Base-by-base conservation (phyloP, 306 rosid species). In the Vigna mungo region DNA sequence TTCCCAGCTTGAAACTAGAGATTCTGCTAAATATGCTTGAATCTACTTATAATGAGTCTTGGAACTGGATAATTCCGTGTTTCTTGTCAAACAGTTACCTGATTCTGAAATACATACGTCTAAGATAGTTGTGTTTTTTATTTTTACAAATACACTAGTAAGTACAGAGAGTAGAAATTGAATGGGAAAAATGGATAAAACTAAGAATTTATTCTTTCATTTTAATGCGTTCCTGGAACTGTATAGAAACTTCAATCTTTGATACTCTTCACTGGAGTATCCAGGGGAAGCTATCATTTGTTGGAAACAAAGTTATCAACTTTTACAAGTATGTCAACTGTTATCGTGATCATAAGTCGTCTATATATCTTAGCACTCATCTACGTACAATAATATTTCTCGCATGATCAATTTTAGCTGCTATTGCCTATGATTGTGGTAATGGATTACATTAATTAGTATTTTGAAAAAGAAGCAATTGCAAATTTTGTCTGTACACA, bases 81-180 rank as follows among this genome's bases (percentile, higher is more conserved):
- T 49, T 16, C 20, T 3, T 18, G 8, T 67, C 16, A 17, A 23
- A 65, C 68, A 41, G 39, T 66, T 56, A 25, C 49, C 23, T 78
- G 37, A 69, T 70, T 15, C 23, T 55, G 34, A 76, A 52, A 52
- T 77, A 48, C 34, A 34, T 0, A 32, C 41, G 37, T 54, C 36
- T 48, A 34, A 70, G 58, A 13, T 16, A 30, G 41, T 77, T 78
- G 27, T 30, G 54, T 75, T 39, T 39, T 78, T 59, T 16, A 51
- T 68, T 76, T 53, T 59, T 30, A 37, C 21, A 59, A 47, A 41
- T 13, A 27, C 72, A 47, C 49, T 6, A 67, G 47, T 44, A 39
- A 37, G 15, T 34, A 43, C 9, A 10, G n/a, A 74, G 39, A 32
- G 73, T 51, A 25, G 32, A 62, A 61, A 67, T 17, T 77, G 37